A percentile compares a stretch with the other conserved stretches of the same genome.
phyloP scores from a whole-genome alignment of 2,329 filamentous ascomycete genomes.

The Fusarium floridanum region DNA sequence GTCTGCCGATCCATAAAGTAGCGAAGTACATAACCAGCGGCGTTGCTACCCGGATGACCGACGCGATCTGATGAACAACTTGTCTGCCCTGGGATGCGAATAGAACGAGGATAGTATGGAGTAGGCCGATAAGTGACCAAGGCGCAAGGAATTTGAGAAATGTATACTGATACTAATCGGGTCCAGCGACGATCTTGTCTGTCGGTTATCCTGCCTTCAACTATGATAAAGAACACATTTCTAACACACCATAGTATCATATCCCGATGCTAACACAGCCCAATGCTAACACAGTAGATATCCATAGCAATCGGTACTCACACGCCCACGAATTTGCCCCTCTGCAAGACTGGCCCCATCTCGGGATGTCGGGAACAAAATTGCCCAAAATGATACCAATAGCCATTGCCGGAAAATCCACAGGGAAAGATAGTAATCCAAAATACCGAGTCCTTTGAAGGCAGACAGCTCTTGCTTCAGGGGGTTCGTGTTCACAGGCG shows the following conservation, averaged over 20 bases:
- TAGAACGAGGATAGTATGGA: conserved; percentile 88
- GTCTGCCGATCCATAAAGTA: conserved; percentile 66
- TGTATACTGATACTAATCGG: conserved; percentile 72
- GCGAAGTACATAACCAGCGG: conserved; percentile 81
- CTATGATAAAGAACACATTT: too few relatives aligned
- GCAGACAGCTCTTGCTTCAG: conserved; percentile 49
- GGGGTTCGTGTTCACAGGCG: background rate
- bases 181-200: conserved; percentile 56
- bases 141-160: conserved; percentile 79
- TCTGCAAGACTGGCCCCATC: conserved; percentile 73
- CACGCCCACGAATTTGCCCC: conserved; percentile 77
- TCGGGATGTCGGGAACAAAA: conserved; percentile 72
- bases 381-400: conserved; percentile 82
- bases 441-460: conserved; percentile 67
- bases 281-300: conserved; percentile 54
- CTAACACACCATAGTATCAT: too few relatives aligned
- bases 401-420: conserved; percentile 85
- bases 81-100: conserved; percentile 84
- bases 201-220: too few relatives aligned
- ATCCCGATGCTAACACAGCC: too few relatives aligned
- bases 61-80: conserved; percentile 57
- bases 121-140: conserved; percentile 81
- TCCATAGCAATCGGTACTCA: conserved; percentile 73
- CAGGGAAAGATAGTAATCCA: conserved; percentile 73
- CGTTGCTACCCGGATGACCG: conserved; percentile 46